Base-by-base conservation (phyloP, 768 basidiomycete genomes). In the Panaeolus papilionaceus region DNA sequence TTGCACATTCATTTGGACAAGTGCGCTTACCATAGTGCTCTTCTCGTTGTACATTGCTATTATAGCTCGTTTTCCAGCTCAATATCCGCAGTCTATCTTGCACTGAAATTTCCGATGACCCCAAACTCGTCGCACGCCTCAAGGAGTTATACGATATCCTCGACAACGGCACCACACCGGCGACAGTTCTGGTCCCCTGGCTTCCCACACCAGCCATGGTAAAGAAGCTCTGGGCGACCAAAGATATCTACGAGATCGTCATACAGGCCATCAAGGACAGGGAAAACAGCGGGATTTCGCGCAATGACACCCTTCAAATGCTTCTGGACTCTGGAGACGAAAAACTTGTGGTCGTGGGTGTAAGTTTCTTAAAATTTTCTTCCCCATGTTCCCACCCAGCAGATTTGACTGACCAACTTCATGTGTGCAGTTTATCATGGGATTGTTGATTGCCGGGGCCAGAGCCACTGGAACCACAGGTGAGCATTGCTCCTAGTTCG, bases 401-500 rank as follows among this genome's bases (percentile, higher is more conserved):
- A 63, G 58, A 68, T 71, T 71, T 61, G 70, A 72, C 69, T 64
- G 37, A 71, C 68, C 64, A 66, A 38, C 63, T 71, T 64, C 70
- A 68, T 74, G 51, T 71, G 58, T 73, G 47, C 71, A 92, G 91
- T 93, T 94, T 76, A 90, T 92, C 67, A 92, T 93, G 89, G 92
- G 92, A 38, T 79, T 93, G 16, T 81, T 94, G 66, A 89, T 92
- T 66, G 92, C 92, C 38, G 92, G 92, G n/a, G 89, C 92, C 47
- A 85, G 92, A 73, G 90, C 92, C 12, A 93, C 91, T 54, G 92
- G 92, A 11, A 90, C 90, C 10, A 90, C 91, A 71, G 87, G 88
- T 86, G 67, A 72, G 78, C 70, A 66, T 66, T 71, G 62, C 66
- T 69, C 64, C 64, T 26, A 49, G 4, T 49, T 49, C 47, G 47